A percentile compares a stretch with the other conserved stretches of the same genome.
These are phyloP conservation scores for Spinacia oleracea DNA, from an alignment of 179 eudicot genomes.

Conservation along the genomic window DNA sequence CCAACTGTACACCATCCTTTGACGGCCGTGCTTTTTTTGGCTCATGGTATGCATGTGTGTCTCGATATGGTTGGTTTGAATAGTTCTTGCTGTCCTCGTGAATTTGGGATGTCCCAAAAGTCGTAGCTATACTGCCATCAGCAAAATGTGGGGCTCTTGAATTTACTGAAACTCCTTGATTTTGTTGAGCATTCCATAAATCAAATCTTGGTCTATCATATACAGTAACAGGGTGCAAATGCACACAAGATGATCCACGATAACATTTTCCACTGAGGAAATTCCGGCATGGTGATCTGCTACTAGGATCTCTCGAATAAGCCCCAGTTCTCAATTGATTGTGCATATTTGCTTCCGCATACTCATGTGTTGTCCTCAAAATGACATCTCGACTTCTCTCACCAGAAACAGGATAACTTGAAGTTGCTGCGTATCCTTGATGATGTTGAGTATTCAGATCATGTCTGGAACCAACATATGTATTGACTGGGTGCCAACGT, in stretches of 20 bases:
- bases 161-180: constrained; percentile 34
- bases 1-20: constrained; percentile 3
- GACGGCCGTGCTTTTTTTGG: constrained; percentile 1
- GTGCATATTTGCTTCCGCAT: constrained; percentile 28
- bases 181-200: constrained; percentile 39
- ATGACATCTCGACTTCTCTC: constrained; percentile 19
- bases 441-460: constrained; percentile 41
- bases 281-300: constrained; percentile 68
- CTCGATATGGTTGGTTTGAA: constrained; percentile 7
- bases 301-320: constrained; percentile 33
- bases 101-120: constrained; percentile 23
- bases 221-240: constrained; percentile 49
- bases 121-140: constrained; percentile 19
- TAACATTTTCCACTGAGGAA: constrained; percentile 60
- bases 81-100: constrained; percentile 20
- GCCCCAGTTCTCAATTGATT: constrained; percentile 3
- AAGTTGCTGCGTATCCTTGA: constrained; percentile 29
- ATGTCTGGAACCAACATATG: constrained; percentile 34
- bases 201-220: constrained; percentile 41
- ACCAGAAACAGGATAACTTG: constrained; percentile 35
- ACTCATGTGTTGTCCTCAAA: constrained; percentile 26
- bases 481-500: constrained; percentile 49
- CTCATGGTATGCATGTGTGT: constrained; percentile 1
- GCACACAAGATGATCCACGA: constrained; percentile 69
- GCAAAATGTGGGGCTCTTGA: constrained; percentile 33